phyloP scores from a whole-genome alignment of 225 moss, liverwort and hornwort species.

The Asterella californica region DNA sequence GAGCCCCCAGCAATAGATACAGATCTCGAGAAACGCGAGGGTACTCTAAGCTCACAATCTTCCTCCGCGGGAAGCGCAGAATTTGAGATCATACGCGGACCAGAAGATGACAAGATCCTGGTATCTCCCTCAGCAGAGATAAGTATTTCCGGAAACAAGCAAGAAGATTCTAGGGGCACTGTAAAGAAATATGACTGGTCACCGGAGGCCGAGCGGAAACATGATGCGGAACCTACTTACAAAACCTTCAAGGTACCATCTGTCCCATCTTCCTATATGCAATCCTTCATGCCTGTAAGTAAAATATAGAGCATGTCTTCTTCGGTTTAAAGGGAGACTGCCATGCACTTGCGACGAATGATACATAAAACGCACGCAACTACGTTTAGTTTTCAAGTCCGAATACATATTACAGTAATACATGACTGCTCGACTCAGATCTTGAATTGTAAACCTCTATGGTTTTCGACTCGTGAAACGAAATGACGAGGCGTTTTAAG shows the following conservation, averaged over 20 bases:
- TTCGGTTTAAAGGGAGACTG: background rate
- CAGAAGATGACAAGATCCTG: constrained; percentile 34
- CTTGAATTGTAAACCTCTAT: no score
- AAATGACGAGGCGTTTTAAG: no score
- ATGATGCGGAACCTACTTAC: background rate
- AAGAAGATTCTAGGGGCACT: background rate
- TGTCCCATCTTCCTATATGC: background rate
- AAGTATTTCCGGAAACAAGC: background rate
- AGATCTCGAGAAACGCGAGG: constrained; percentile 17
- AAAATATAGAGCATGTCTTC: no score
- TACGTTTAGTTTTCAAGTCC: no score
- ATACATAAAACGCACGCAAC: background rate
- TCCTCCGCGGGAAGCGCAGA: constrained; percentile 43
- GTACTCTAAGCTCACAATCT: constrained; percentile 32
- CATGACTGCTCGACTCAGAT: no score
- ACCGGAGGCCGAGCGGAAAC: constrained; percentile 1
- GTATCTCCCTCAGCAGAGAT: constrained; percentile 25
- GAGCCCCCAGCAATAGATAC: constrained; percentile 27
- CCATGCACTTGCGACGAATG: background rate
- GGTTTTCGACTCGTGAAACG: no score
- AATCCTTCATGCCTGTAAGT: no score
- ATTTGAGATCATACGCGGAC: constrained; percentile 44
- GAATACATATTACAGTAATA: no score
- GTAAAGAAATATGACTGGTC: constrained; percentile 8
- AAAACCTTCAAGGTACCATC: background rate